Base-by-base conservation (phyloP, 1,139 yeast species). In the Geotrichum phurueaensis region DNA sequence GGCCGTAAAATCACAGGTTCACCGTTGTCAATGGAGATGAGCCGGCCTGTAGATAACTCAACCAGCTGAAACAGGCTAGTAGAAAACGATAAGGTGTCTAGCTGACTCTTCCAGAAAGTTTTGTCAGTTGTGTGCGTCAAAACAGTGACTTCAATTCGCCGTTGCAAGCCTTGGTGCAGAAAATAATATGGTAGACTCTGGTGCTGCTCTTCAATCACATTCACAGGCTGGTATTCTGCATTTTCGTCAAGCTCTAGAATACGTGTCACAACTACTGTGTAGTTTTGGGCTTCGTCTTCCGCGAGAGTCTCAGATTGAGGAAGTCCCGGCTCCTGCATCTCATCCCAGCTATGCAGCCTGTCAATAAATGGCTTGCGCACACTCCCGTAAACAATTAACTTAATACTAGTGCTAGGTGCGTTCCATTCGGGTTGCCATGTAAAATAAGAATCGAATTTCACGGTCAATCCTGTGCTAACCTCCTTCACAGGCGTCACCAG, bases 341-440 rank as follows among this genome's bases (percentile, higher is more conserved):
- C 71, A 57, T 71, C 74, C 74, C 74, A 71, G 58, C 73, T 70
- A 6, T 60, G 55, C 48, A 71, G 57, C 43, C 67, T 65, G 18
- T 70, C 70, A 23, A 71, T 52, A 55, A 66, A 70, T n/a, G 59
- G 61, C 7, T 36, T 39, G 10, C 63, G 58, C 6, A 67, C 59
- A 12, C 55, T 60, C 2, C 69, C 73, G 52, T 63, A 67, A 1
- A 69, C 59, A 49, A 57, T 54, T 54, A 67, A 18, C 18, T 51
- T 52, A 48, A 65, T 25, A 22, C 20, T 7, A 18, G 22, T 51
- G 4, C n/a, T 9, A 54, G 51, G 29, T n/a, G 51, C 31, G 27
- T 22, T 25, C 51, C 27, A 23, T 15, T 48, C 31, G n/a, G 27
- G 27, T 4, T 48, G 18, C 51, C 27, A 48, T 20, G 27, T 48